Conservation (phyloP, 1,139 yeast species). For the Yamadazyma trypodendri region DNA sequence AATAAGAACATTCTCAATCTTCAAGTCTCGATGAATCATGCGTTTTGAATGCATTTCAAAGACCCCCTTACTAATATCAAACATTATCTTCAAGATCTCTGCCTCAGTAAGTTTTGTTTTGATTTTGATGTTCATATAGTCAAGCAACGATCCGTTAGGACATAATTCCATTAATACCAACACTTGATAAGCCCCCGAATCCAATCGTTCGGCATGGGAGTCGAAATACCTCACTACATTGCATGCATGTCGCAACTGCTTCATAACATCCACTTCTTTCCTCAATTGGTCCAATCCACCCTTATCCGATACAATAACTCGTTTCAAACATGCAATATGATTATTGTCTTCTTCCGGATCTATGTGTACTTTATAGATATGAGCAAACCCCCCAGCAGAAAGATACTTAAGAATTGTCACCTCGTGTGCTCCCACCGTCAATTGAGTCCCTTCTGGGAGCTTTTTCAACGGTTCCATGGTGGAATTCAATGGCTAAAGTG, state of each 20-base stretch:
- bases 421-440: conserved; percentile 44
- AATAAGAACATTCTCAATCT: conserved; percentile 90
- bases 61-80: conserved; percentile 64
- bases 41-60: conserved; percentile 68
- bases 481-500: background rate
- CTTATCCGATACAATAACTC: conserved; percentile 74
- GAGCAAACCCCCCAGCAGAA: conserved; percentile 53
- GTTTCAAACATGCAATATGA: conserved; percentile 62
- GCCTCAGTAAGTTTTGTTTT: conserved; percentile 60
- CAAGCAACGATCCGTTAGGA: conserved; percentile 67
- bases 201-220: conserved; percentile 70
- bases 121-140: conserved; percentile 70
- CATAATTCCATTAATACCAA: conserved; percentile 77
- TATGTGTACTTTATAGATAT: conserved; percentile 58
- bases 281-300: conserved; percentile 61
- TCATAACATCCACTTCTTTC: conserved; percentile 83
- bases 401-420: conserved; percentile 38
- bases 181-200: conserved; percentile 63
- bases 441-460: conserved; percentile 40
- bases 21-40: conserved; percentile 79
- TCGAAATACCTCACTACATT: conserved; percentile 70
- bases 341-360: conserved; percentile 36
- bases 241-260: conserved; percentile 52
- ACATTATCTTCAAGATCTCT: conserved; percentile 66
- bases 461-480: conserved; percentile 28